Conservation (phyloP, 2,329 filamentous ascomycete genomes). For the Arthroderma sp. region DNA sequence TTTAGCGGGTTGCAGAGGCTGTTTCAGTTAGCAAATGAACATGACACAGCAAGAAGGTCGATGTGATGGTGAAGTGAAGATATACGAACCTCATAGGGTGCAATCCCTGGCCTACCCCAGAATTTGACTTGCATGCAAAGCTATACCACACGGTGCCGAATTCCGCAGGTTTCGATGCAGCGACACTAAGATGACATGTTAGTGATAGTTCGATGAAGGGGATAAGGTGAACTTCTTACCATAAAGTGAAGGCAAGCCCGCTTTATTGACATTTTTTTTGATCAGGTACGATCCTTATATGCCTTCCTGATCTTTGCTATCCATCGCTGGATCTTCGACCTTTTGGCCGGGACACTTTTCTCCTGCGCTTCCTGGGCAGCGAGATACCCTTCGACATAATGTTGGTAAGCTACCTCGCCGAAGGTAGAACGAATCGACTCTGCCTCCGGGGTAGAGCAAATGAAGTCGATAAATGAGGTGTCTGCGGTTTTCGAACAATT, state of each 20-base stretch:
- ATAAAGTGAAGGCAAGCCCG: slow-evolving; percentile 2
- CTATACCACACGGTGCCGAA: too few relatives aligned
- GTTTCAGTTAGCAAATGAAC: too few relatives aligned
- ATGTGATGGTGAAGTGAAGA: too few relatives aligned
- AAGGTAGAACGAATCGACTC: slow-evolving; percentile 5
- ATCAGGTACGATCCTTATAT: slow-evolving; percentile 2
- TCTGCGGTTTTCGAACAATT: slow-evolving; percentile 3
- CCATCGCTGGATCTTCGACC: slow-evolving; percentile 1
- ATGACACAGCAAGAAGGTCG: too few relatives aligned
- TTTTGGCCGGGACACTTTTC: not conserved
- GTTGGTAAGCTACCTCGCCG: slow-evolving; percentile 5
- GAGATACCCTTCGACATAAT: slow-evolving; percentile 4
- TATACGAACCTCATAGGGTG: too few relatives aligned
- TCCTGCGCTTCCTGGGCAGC: slow-evolving; percentile 1
- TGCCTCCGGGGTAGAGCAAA: slow-evolving; percentile 6
- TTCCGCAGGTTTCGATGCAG: too few relatives aligned
- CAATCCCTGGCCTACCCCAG: too few relatives aligned
- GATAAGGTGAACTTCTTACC: not conserved
- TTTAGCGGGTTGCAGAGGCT: too few relatives aligned
- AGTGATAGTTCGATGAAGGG: not conserved
- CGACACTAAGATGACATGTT: too few relatives aligned
- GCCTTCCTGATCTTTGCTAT: slow-evolving; percentile 3
- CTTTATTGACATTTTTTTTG: not conserved
- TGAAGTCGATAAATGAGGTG: slow-evolving; percentile 1
- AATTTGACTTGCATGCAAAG: too few relatives aligned